phyloP scores from a whole-genome alignment of 495 filamentous ascomycete genomes.

The Hypoxylon intermedium region DNA sequence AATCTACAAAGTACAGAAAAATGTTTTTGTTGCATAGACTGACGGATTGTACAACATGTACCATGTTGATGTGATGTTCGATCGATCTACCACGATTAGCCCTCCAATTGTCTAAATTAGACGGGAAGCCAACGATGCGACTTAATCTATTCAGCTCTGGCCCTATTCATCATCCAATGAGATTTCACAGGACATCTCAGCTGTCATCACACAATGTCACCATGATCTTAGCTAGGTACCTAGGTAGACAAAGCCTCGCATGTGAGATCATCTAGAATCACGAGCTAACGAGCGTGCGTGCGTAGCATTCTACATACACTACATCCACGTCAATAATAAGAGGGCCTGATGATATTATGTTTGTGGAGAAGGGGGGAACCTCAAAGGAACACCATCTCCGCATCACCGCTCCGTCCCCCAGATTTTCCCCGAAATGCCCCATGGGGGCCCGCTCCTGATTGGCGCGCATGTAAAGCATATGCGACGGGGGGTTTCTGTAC shows the following conservation, averaged over 20 bases:
- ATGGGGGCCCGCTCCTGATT: constrained; percentile 8
- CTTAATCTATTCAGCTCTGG: constrained; percentile 7
- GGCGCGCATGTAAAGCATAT: constrained; percentile 13
- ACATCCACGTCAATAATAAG: too few relatives aligned
- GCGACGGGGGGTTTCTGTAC: neutral
- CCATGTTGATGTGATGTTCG: too few relatives aligned
- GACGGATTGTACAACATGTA: too few relatives aligned
- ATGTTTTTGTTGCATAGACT: too few relatives aligned
- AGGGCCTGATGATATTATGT: too few relatives aligned
- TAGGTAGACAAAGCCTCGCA: neutral
- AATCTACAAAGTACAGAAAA: too few relatives aligned
- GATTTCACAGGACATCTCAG: neutral
- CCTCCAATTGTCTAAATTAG: neutral
- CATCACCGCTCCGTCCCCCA: constrained; percentile 18
- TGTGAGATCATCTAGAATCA: neutral
- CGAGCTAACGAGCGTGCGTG: too few relatives aligned
- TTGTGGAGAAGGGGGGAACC: neutral
- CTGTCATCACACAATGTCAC: neutral
- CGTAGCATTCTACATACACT: neutral
- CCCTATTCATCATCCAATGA: constrained; percentile 5
- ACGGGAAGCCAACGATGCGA: neutral
- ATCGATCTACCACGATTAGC: neutral
- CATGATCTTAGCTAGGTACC: too few relatives aligned
- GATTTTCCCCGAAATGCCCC: constrained; percentile 9
- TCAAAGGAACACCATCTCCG: constrained; percentile 14